Base-by-base conservation (phyloP, 2,329 filamentous ascomycete genomes). In the Tolypocladium paradoxum region DNA sequence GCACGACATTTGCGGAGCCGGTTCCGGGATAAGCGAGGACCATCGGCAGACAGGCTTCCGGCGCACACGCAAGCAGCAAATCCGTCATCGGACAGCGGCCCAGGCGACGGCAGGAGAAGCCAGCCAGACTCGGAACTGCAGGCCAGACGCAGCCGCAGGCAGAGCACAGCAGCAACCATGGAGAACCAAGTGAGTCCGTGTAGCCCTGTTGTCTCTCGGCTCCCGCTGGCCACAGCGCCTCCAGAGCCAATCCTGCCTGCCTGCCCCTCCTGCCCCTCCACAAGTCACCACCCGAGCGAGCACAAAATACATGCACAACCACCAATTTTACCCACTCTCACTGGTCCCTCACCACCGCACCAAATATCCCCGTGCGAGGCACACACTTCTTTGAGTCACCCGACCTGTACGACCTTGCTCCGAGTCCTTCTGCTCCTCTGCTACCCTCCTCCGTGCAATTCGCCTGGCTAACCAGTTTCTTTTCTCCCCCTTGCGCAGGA, bases 401-500 rank as follows among this genome's bases (percentile, higher is more conserved):
- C 34, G 29, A 20, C 7, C 16, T 38, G 48, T 49, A 47, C 43
- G 43, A 4, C 9, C 18, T 20, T n/a, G 8, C 29, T 20, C 43
- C 27, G 18, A 27, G 18, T 14, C 43, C 27, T 12, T 3, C 12
- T 8, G 16, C 43, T 20, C 27, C 1, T 31, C 18, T 31, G 18
- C 43, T 12, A n/a, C 43, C 11, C 18, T 14, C 12, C 18, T 46
- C 18, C 11, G 16, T 18, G 34, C 14, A 6, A 18, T 35, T 2
- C 27, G 27, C 18, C 11, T 52, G 34, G 27, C 38, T 52, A n/a
- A 52, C 50, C 18, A 38, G 16, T 34, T 45, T 49, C 45, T 54
- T 52, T 52, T 58, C 50, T 54, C 49, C 54, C 60, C 57, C 50
- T 56, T 51, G 47, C 55, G 50, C 56, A 64, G 59, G 58, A 60